phyloP scores from a whole-genome alignment of 164 flowering plant species.

The Chimonanthus praecox region DNA sequence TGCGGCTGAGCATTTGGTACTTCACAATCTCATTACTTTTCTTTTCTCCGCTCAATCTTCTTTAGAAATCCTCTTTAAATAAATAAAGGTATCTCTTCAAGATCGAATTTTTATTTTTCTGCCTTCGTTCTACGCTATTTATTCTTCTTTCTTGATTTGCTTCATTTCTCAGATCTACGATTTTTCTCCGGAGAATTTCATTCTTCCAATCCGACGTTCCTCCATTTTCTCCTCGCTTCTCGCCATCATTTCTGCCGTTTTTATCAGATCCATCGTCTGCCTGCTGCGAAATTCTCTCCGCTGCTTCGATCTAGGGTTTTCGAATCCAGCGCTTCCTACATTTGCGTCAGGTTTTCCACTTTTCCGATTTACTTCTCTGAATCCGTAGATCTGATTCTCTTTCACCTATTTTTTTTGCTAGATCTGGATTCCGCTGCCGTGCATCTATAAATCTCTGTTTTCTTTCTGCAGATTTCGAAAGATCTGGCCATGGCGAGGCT shows the following conservation, averaged over 20 bases:
- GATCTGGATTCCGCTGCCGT: neutral
- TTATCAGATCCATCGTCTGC: neutral
- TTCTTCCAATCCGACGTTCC: neutral
- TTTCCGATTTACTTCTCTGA: neutral
- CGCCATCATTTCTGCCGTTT: neutral
- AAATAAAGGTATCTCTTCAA: too few relatives aligned
- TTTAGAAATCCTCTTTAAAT: too few relatives aligned
- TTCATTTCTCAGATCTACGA: neutral
- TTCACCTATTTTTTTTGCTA: neutral
- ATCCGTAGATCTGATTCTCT: neutral
- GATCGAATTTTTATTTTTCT: too few relatives aligned
- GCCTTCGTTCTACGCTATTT: neutral
- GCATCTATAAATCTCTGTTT: neutral
- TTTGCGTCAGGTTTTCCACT: neutral
- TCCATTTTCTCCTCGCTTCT: neutral
- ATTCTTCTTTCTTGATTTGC: neutral
- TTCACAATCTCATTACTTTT: too few relatives aligned
- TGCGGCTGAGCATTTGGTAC: too few relatives aligned
- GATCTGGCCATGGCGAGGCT: conserved; percentile 18
- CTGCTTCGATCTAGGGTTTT: neutral
- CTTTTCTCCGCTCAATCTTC: too few relatives aligned
- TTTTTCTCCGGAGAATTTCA: neutral
- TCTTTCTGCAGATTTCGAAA: neutral
- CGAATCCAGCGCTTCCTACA: neutral
- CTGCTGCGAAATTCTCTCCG: neutral